Percentiles rank a stretch among this genome's conserved stretches.
These are phyloP conservation scores for Neurospora discreta DNA, from an alignment of 495 filamentous ascomycete genomes.

Conservation along the genomic window DNA sequence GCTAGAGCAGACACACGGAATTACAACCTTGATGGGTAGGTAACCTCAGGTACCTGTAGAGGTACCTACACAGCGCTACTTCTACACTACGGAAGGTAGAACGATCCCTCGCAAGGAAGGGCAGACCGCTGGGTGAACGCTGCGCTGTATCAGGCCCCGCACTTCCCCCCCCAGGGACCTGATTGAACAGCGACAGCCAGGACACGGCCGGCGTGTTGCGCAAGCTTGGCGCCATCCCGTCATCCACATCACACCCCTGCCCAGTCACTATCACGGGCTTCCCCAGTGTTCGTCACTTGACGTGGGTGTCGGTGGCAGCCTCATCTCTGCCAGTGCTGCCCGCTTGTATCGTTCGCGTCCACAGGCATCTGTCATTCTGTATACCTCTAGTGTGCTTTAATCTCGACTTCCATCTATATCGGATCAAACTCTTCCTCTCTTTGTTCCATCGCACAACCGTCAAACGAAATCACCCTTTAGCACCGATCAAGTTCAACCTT, in stretches of 20 bases:
- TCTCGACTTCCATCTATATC: not conserved
- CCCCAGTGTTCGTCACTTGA: conserved; percentile 1
- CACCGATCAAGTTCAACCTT: not conserved
- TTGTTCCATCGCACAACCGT: not conserved
- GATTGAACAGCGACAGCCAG: not conserved
- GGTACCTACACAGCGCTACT: too few species aligned
- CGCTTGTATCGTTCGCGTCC: not conserved
- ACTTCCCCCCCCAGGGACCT: not conserved
- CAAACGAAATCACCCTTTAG: not conserved
- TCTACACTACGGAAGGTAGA: not conserved
- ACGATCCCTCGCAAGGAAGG: not conserved
- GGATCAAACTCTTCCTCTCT: not conserved
- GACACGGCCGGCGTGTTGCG: not conserved
- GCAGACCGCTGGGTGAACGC: not conserved
- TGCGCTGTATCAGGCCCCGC: not conserved
- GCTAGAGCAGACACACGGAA: not conserved
- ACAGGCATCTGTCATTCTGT: not conserved
- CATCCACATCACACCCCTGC: not conserved
- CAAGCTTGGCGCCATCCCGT: not conserved
- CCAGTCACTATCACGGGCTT: conserved; percentile 2
- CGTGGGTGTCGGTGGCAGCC: not conserved
- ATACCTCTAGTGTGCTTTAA: not conserved
- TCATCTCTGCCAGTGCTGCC: not conserved
- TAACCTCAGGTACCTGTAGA: not conserved
- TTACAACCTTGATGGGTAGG: not conserved